Conservation (phyloP, 805 yeast genomes). For the Zygoascus ofunaensis region DNA sequence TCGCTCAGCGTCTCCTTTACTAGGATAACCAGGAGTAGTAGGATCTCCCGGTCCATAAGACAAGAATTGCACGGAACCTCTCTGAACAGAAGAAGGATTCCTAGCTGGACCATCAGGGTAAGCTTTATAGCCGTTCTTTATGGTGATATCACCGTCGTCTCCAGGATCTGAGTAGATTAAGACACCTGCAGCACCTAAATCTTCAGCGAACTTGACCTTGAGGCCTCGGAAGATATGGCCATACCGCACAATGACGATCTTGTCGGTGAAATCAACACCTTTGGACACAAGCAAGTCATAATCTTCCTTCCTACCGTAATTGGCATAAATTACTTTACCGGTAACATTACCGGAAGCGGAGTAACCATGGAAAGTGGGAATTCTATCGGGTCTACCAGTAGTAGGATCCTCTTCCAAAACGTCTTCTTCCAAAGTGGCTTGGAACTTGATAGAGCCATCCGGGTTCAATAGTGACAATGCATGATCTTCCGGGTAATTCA, state of each 20-base stretch:
- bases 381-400: slow-evolving; percentile 36
- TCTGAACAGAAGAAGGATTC: slow-evolving; percentile 64
- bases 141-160: slow-evolving; percentile 42
- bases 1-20: slow-evolving; percentile 42
- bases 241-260: slow-evolving; percentile 58
- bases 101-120: slow-evolving; percentile 75
- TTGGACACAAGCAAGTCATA: slow-evolving; percentile 38
- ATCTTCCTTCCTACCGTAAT: slow-evolving; percentile 58
- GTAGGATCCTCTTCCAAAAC: slow-evolving; percentile 44
- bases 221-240: slow-evolving; percentile 63
- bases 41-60: slow-evolving; percentile 68
- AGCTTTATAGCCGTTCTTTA: slow-evolving; percentile 48
- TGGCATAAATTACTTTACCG: slow-evolving; percentile 54
- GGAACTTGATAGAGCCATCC: slow-evolving; percentile 32
- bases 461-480: slow-evolving; percentile 36
- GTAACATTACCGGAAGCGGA: slow-evolving; percentile 71
- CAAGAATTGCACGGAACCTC: slow-evolving; percentile 64
- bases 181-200: slow-evolving; percentile 58
- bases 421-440: slow-evolving; percentile 48
- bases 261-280: slow-evolving; percentile 45
- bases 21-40: slow-evolving; percentile 61
- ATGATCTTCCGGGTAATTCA: slow-evolving; percentile 54
- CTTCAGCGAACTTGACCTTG: slow-evolving; percentile 69
- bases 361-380: slow-evolving; percentile 71
- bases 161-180: slow-evolving; percentile 62